Evolutionary conservation across 768 basidiomycete species (phyloP).

Genomic region (Pisolithus sp.): DNA sequence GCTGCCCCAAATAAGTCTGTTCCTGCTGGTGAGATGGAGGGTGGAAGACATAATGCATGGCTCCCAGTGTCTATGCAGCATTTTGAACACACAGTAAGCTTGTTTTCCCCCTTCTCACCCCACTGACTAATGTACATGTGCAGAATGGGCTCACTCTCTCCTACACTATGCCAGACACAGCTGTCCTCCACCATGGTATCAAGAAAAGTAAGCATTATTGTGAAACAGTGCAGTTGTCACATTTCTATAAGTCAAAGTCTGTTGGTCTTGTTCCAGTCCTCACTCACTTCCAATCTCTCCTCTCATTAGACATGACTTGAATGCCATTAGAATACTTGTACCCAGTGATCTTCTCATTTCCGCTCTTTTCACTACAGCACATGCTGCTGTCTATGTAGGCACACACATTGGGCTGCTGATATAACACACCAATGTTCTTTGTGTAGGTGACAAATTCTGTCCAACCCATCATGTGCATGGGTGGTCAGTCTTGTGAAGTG

Average conservation of each 20-base stretch:
- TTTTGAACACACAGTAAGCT: too few species aligned
- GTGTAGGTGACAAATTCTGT: slow-evolving; percentile 45
- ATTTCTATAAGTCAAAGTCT: slow-evolving; percentile 20
- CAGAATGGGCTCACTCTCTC: too few species aligned
- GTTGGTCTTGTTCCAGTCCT: background rate
- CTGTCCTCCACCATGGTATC: too few species aligned
- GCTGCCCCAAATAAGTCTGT: too few species aligned
- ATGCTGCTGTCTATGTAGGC: slow-evolving; percentile 18
- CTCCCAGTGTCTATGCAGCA: too few species aligned
- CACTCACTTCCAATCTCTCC: slow-evolving; percentile 1
- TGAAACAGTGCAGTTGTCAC: too few species aligned
- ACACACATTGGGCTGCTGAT: background rate
- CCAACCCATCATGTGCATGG: slow-evolving; percentile 40
- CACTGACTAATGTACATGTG: too few species aligned
- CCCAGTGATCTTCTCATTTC: slow-evolving; percentile 17
- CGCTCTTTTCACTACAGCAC: slow-evolving; percentile 5
- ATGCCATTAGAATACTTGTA: slow-evolving; percentile 4
- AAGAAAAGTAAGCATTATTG: too few species aligned
- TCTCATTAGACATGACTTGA: slow-evolving; percentile 6
- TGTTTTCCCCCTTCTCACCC: too few species aligned
- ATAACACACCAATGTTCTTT: background rate
- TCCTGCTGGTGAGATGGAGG: too few species aligned
- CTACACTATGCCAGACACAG: too few species aligned
- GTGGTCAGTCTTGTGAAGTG: slow-evolving; percentile 47
- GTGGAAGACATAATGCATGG: too few species aligned